Evolutionary conservation across 2,329 filamentous ascomycete species (phyloP).

Genomic region (Diaporthe ampelina): DNA sequence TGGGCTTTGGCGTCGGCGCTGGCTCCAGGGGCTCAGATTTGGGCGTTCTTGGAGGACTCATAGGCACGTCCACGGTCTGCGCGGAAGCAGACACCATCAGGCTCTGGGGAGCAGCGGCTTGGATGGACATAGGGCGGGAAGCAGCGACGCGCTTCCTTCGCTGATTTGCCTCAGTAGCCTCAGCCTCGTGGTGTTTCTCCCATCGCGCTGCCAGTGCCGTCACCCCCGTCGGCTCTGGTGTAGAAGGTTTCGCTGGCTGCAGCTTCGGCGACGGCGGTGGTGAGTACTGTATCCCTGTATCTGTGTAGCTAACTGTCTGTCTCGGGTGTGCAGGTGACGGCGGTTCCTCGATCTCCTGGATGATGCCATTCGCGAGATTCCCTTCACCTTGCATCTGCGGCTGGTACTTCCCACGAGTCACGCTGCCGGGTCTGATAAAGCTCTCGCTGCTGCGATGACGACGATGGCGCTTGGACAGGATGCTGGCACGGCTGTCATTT

Average conservation of each 20-base stretch:
- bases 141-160: slow-evolving; percentile 75
- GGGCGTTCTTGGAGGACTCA: slow-evolving; percentile 77
- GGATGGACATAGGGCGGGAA: slow-evolving; percentile 64
- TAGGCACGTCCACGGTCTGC: slow-evolving; percentile 73
- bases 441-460: slow-evolving; percentile 73
- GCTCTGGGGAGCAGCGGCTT: slow-evolving; percentile 54
- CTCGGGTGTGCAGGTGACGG: slow-evolving; percentile 51
- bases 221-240: slow-evolving; percentile 55
- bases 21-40: slow-evolving; percentile 61
- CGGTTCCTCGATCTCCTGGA: slow-evolving; percentile 63
- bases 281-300: slow-evolving; percentile 86
- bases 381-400: slow-evolving; percentile 63
- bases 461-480: slow-evolving; percentile 63
- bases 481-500: slow-evolving; percentile 70
- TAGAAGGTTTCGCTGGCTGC: slow-evolving; percentile 55
- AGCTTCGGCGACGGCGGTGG: slow-evolving; percentile 81
- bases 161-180: slow-evolving; percentile 78
- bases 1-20: slow-evolving; percentile 54
- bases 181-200: slow-evolving; percentile 58
- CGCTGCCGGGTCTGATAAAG: slow-evolving; percentile 67
- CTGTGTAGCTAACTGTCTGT: slow-evolving; percentile 72
- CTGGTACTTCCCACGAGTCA: slow-evolving; percentile 66
- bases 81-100: slow-evolving; percentile 76
- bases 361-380: slow-evolving; percentile 65
- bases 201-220: slow-evolving; percentile 50